A percentile compares a stretch with the other conserved stretches of the same genome.
Evolutionary conservation across 441 rosid species (phyloP).

Genomic region (Pelargonium myrrhifolium): DNA sequence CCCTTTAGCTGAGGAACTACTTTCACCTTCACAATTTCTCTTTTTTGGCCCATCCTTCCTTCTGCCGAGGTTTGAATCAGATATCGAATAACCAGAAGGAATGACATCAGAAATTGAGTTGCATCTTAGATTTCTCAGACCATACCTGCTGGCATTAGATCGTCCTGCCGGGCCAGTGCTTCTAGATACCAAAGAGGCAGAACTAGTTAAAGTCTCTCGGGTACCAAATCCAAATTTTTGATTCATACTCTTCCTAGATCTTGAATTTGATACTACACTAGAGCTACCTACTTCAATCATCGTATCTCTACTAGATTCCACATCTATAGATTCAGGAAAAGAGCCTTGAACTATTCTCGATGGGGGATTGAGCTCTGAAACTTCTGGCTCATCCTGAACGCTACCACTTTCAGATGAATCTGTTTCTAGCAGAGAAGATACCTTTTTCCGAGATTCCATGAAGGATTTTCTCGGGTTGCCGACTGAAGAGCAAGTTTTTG

Average conservation of each 20-base stretch:
- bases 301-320: constrained; percentile 23
- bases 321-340: constrained; percentile 27
- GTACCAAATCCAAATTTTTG: constrained; percentile 40
- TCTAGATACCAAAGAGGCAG: constrained; percentile 34
- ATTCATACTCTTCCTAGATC: constrained; percentile 36
- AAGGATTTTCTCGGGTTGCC: constrained; percentile 32
- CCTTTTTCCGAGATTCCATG: constrained; percentile 38
- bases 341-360: constrained; percentile 39
- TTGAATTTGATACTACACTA: constrained; percentile 36
- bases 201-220: constrained; percentile 29
- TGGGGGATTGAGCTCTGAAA: constrained; percentile 27
- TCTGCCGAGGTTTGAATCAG: constrained; percentile 39
- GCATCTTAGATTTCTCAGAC: constrained; percentile 51
- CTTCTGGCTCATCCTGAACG: constrained; percentile 45
- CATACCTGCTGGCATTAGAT: constrained; percentile 33
- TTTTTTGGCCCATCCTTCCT: constrained; percentile 35
- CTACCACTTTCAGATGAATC: constrained; percentile 66
- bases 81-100: constrained; percentile 39
- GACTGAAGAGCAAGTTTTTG: constrained; percentile 34
- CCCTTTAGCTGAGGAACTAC: constrained; percentile 56
- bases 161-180: constrained; percentile 33
- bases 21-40: constrained; percentile 50
- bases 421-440: constrained; percentile 32
- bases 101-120: constrained; percentile 46
- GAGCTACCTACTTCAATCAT: constrained; percentile 44